Base-by-base conservation (phyloP, 129 eudicot species). In the Escallonia rubra region DNA sequence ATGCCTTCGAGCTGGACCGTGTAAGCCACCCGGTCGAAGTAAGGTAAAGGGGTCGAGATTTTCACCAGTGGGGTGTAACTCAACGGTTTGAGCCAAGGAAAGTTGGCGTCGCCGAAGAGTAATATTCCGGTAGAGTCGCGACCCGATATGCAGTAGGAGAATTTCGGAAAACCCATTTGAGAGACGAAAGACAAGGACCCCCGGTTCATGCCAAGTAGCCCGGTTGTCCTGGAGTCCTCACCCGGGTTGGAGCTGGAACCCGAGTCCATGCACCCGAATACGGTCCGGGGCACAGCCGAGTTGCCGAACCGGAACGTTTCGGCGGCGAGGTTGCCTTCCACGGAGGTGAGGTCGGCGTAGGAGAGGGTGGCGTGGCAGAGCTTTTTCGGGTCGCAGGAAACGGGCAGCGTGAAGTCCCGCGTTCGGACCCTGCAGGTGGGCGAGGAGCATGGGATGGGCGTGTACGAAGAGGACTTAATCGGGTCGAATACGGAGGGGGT, bases 181-280 rank as follows among this genome's bases (percentile, higher is more conserved):
- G 83, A 66, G 3, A 87, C 87, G n/a, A 90, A 90, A 5, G 97
- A 90, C 68, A 90, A 78, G 55, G 89, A 75, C 56, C 97, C 97
- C 72, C 91, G 87, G 67, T 90, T 90, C 90, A 90, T 67, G 15
- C 97, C 97, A 64, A 90, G 74, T 41, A 90, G 43, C 64, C 97
- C 97, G 71, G 97, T 82, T 3, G 91, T 75, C 11, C 63, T 82
- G 1, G 82, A 59, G 53, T 90, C 95, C 45, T 81, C 85, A 1
- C 51, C 77, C 48, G 71, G 79, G 72, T 78, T 84, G 2, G 88
- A 78, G 45, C 87, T 87, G 7, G 82, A 79, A 16, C 74, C 72
- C 41, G 67, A 11, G 73, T 90, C 97, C 97, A 90, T 90, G 78
- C 97, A 87, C 50, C 97, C 97, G 77, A 90, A 90, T 9, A 84